A percentile compares a stretch with the other conserved stretches of the same genome.
These are phyloP conservation scores for Camptophora hylomeconis DNA, from an alignment of 2,329 filamentous ascomycete species.

Conservation along the genomic window DNA sequence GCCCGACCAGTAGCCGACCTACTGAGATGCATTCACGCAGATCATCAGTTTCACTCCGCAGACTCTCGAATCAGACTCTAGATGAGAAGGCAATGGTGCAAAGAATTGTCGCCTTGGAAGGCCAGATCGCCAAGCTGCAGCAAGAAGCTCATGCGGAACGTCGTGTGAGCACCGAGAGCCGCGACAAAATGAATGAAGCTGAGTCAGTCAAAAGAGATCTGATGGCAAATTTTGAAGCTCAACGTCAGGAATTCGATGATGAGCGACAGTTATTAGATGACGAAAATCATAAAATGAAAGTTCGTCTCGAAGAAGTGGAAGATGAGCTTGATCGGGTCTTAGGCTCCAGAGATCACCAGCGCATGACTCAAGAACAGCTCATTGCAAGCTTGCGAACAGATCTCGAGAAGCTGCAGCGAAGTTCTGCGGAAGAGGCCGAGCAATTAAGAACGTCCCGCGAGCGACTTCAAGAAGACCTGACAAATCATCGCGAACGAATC, in stretches of 20 bases:
- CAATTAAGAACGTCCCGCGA: conserved; percentile 35
- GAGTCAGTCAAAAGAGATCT: conserved; percentile 90
- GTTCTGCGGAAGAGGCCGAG: conserved; percentile 29
- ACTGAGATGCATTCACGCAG: conserved; percentile 9
- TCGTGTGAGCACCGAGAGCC: conserved; percentile 41
- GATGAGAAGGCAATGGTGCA: conserved; percentile 51
- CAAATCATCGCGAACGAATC: conserved; percentile 46
- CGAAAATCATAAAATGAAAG: conserved; percentile 64
- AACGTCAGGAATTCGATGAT: conserved; percentile 74
- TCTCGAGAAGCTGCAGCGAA: conserved; percentile 36
- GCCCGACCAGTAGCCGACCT: conserved; percentile 19
- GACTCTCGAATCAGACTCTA: conserved; percentile 45
- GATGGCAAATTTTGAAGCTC: conserved; percentile 84
- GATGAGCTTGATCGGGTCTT: conserved; percentile 80
- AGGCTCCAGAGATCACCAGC: conserved; percentile 73
- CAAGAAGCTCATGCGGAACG: conserved; percentile 52
- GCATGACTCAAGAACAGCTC: conserved; percentile 54
- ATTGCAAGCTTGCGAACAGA: conserved; percentile 58
- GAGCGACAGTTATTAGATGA: conserved; percentile 73
- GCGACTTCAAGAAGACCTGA: conserved; percentile 46
- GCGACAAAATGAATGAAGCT: conserved; percentile 60
- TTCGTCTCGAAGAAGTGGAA: conserved; percentile 74
- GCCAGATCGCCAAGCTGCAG: conserved; percentile 59
- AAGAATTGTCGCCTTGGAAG: conserved; percentile 56
- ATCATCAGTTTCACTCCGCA: conserved; percentile 30